Base-by-base conservation (phyloP, 306 rosid genomes). In the Hippophae gyantsensis region DNA sequence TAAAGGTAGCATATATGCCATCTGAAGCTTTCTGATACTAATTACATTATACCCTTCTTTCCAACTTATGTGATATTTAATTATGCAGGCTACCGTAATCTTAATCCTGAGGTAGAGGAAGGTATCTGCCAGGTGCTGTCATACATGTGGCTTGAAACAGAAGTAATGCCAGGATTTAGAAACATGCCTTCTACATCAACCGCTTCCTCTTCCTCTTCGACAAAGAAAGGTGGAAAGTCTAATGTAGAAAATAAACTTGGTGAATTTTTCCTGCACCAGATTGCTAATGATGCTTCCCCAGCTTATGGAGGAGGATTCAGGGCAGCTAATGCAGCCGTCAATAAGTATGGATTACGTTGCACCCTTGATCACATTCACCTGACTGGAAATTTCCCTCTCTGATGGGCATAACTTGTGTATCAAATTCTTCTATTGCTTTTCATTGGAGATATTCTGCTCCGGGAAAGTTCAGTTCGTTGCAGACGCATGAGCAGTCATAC, bases 71-170 rank as follows among this genome's bases (percentile, higher is more conserved):
- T 13, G 56, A 26, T 46, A 54, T 58, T 56, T 38, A 54, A 26
- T 65, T 3, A 47, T 65, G 67, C 81, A 92, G 98, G 99, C 57
- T 93, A 78, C 73, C 81, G 94, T 54, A 81, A 89, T 67, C 95
- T 93, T 32, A 77, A 74, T 70, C 90, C 89, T 6, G 97, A 81
- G 60, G 94, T 93, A 71, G 99, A 89, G 79, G 99, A 93, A 82
- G 99, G 99, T 6, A 89, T 93, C 64, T 93, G 99, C 57, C 97
- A 93, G 67, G 89, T 88, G 73, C 90, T 93, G 48, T 93, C 99
- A 8, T 70, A 76, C 59, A 79, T 89, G 95, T 93, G 99, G 97
- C 99, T 93, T 71, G 99, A 89, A 75, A 64, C 99, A 12, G 99
- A 89, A 79, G 99, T 93, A 61, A 76, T 72, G 84, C 95, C 98